phyloP scores from a whole-genome alignment of 768 basidiomycete species.

The Phallus indusiatus region DNA sequence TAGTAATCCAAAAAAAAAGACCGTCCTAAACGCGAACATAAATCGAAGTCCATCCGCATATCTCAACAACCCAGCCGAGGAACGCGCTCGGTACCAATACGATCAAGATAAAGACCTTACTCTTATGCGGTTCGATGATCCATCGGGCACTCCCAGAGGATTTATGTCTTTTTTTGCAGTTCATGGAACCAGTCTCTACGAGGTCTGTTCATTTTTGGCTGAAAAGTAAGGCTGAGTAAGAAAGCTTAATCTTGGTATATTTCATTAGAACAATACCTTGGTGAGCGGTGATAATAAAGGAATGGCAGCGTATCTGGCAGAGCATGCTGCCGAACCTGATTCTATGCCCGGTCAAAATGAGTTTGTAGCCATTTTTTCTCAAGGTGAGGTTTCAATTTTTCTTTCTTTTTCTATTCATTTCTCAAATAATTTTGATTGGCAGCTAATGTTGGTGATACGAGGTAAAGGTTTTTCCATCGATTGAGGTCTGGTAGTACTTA shows the following conservation, averaged over 20 bases:
- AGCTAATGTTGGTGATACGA: slow-evolving; percentile 76
- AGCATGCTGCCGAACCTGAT: slow-evolving; percentile 57
- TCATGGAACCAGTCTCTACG: slow-evolving; percentile 73
- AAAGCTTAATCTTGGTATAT: too few relatives aligned
- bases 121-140: slow-evolving; percentile 55
- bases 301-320: slow-evolving; percentile 75
- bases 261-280: slow-evolving; percentile 73
- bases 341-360: slow-evolving; percentile 57
- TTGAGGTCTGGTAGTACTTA: background rate
- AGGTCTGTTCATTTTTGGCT: too few relatives aligned
- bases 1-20: too few relatives aligned
- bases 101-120: slow-evolving; percentile 73
- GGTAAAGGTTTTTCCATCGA: background rate
- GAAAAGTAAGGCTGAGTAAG: too few relatives aligned
- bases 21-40: slow-evolving; percentile 55
- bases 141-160: slow-evolving; percentile 47
- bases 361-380: slow-evolving; percentile 69
- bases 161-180: slow-evolving; percentile 71
- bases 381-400: slow-evolving; percentile 33
- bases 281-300: slow-evolving; percentile 79
- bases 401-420: slow-evolving; percentile 9
- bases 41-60: slow-evolving; percentile 74
- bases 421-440: slow-evolving; percentile 7
- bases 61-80: slow-evolving; percentile 60
- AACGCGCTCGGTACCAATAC: slow-evolving; percentile 54